Evolutionary conservation across 2,329 filamentous ascomycete species (phyloP).

Genomic region (Sarocladiaceae sp.): DNA sequence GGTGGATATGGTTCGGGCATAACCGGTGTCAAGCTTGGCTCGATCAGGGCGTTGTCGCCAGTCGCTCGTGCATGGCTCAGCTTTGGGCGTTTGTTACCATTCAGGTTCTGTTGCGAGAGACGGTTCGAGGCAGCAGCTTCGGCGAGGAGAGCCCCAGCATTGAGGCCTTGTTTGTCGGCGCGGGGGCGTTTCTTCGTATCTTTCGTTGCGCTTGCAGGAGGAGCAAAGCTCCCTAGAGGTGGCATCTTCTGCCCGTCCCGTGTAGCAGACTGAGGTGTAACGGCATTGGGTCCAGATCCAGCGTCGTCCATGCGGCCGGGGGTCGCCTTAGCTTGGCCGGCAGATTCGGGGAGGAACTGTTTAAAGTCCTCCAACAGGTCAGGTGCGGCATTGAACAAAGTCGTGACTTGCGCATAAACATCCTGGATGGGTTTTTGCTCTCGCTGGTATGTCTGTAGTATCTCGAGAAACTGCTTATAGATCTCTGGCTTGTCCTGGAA

Average conservation of each 20-base stretch:
- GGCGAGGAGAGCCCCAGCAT: slow-evolving; percentile 37
- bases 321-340: slow-evolving; percentile 46
- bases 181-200: slow-evolving; percentile 86
- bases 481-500: slow-evolving; percentile 97
- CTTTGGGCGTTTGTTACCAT: slow-evolving; percentile 64
- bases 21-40: slow-evolving; percentile 82
- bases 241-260: slow-evolving; percentile 75
- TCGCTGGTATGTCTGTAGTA: slow-evolving; percentile 94
- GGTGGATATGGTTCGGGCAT: slow-evolving; percentile 85
- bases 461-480: slow-evolving; percentile 98
- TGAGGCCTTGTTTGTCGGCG: slow-evolving; percentile 50
- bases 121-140: slow-evolving; percentile 37
- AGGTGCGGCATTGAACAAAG: slow-evolving; percentile 86
- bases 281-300: slow-evolving; percentile 13
- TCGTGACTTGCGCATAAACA: slow-evolving; percentile 95
- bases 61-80: slow-evolving; percentile 63
- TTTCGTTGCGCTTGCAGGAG: slow-evolving; percentile 74
- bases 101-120: slow-evolving; percentile 26
- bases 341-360: slow-evolving; percentile 91
- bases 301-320: slow-evolving; percentile 62
- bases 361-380: slow-evolving; percentile 98
- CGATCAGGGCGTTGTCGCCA: slow-evolving; percentile 57
- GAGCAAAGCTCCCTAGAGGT: slow-evolving; percentile 91
- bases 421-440: slow-evolving; percentile 98
- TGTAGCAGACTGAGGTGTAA: slow-evolving; percentile 48